Conservation (phyloP, 192 early-diverging fungal genomes). For the Backusella westeae region DNA sequence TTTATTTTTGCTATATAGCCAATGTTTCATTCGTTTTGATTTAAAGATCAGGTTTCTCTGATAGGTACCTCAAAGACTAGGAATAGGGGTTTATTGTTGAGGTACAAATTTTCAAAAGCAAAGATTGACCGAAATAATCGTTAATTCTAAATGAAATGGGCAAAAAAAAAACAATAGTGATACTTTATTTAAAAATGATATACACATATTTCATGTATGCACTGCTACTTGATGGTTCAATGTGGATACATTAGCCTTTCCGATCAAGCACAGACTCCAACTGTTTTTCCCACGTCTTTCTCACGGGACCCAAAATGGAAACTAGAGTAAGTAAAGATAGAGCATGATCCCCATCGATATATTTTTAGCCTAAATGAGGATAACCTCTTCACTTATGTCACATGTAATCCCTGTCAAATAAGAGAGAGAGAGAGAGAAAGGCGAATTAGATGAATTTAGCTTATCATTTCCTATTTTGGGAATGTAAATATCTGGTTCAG, state of each 20-base stretch:
- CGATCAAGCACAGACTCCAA: constrained; percentile 5
- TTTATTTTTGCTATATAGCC: neutral
- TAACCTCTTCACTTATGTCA: neutral
- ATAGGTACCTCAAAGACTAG: neutral
- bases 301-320: constrained; percentile 17
- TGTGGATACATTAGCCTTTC: neutral
- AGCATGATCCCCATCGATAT: constrained; percentile 4
- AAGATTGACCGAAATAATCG: neutral
- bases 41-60: neutral
- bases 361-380: neutral
- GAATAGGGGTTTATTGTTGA: neutral
- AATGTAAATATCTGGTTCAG: neutral
- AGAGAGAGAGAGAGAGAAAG: neutral
- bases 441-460: neutral
- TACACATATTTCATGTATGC: neutral
- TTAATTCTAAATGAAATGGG: neutral
- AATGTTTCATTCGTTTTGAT: neutral
- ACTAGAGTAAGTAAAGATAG: neutral
- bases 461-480: constrained; percentile 7
- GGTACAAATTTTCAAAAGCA: neutral
- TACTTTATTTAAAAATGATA: neutral
- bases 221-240: neutral
- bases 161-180: neutral
- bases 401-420: constrained; percentile 14
- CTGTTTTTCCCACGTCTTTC: constrained; percentile 18